Percentiles rank a stretch among this genome's conserved stretches.
Evolutionary conservation across 1,284 basidiomycete genomes (phyloP).

Genomic region (Apiotrichum gracile): DNA sequence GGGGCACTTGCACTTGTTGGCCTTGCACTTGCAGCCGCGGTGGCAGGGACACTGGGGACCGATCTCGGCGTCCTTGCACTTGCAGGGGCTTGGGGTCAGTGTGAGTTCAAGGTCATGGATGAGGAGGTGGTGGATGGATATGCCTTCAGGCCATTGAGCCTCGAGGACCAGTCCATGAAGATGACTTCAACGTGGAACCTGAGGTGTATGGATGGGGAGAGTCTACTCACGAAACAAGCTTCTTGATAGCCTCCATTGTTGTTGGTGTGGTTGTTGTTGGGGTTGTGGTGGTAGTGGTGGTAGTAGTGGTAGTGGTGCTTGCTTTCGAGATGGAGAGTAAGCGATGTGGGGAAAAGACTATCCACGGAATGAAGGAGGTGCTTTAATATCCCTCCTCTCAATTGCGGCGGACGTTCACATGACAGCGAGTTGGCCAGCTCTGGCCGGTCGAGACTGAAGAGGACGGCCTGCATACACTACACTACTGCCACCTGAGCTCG

Average conservation of each 20-base stretch:
- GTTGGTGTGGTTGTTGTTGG: not conserved
- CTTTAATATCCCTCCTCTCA: too few species aligned
- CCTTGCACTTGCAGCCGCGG: slow-evolving; percentile 14
- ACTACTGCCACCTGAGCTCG: too few species aligned
- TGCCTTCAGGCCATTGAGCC: not conserved
- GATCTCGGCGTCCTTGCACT: slow-evolving; percentile 8
- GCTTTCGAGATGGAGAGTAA: not conserved
- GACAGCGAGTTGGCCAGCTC: too few species aligned
- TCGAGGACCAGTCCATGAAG: too few species aligned
- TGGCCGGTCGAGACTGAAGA: too few species aligned
- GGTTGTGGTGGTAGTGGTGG: not conserved
- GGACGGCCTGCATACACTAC: too few species aligned
- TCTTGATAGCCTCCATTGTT: slow-evolving; percentile 17
- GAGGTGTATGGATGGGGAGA: not conserved
- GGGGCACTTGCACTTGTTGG: slow-evolving; percentile 21
- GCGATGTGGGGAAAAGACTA: too few species aligned
- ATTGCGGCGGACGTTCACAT: too few species aligned
- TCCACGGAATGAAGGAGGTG: too few species aligned
- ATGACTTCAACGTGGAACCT: too few species aligned
- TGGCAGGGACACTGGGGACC: slow-evolving; percentile 9
- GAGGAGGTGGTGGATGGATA: not conserved
- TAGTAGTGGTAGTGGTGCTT: not conserved
- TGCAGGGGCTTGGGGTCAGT: slow-evolving; percentile 11
- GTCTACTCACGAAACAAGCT: slow-evolving; percentile 10
- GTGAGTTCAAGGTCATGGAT: not conserved